Evolutionary conservation across 495 filamentous ascomycete genomes (phyloP).

Genomic region (Podospora fimiseda): DNA sequence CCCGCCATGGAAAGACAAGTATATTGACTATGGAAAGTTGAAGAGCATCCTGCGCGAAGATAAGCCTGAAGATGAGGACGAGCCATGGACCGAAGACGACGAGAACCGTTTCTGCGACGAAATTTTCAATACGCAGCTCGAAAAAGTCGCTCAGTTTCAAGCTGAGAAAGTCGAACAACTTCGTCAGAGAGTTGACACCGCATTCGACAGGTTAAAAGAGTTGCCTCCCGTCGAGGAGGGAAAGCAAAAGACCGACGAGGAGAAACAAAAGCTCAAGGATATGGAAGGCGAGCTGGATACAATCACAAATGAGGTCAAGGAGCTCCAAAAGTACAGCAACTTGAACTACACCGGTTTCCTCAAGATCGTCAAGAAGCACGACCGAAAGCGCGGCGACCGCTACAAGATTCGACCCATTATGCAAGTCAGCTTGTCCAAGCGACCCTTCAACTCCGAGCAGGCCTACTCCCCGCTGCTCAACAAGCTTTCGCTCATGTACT

Average conservation of each 20-base stretch:
- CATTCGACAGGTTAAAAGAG: constrained; percentile 57
- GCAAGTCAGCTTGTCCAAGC: constrained; percentile 75
- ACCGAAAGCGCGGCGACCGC: constrained; percentile 69
- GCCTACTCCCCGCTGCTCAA: constrained; percentile 86
- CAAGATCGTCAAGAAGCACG: constrained; percentile 98
- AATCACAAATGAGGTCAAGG: constrained; percentile 85
- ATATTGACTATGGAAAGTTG: constrained; percentile 91
- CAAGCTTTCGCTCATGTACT: constrained; percentile 91
- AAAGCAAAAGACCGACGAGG: constrained; percentile 34
- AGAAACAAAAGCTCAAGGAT: constrained; percentile 55
- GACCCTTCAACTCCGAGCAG: constrained; percentile 87
- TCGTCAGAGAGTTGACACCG: constrained; percentile 56
- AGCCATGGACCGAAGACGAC: constrained; percentile 89
- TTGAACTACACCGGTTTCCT: constrained; percentile 97
- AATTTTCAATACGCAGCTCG: constrained; percentile 85
- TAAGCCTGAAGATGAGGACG: constrained; percentile 48
- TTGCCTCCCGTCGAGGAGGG: constrained; percentile 21
- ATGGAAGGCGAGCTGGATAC: constrained; percentile 72
- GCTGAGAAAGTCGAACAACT: constrained; percentile 64
- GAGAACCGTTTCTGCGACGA: constrained; percentile 92
- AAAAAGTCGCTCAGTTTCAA: constrained; percentile 92
- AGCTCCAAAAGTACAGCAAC: constrained; percentile 89
- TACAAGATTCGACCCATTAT: constrained; percentile 88
- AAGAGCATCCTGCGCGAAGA: constrained; percentile 82
- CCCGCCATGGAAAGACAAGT: constrained; percentile 82